Percentiles rank a stretch among this genome's conserved stretches.
These are phyloP conservation scores for Candida neerlandica DNA, from an alignment of 1,139 yeast genomes.

Conservation along the genomic window DNA sequence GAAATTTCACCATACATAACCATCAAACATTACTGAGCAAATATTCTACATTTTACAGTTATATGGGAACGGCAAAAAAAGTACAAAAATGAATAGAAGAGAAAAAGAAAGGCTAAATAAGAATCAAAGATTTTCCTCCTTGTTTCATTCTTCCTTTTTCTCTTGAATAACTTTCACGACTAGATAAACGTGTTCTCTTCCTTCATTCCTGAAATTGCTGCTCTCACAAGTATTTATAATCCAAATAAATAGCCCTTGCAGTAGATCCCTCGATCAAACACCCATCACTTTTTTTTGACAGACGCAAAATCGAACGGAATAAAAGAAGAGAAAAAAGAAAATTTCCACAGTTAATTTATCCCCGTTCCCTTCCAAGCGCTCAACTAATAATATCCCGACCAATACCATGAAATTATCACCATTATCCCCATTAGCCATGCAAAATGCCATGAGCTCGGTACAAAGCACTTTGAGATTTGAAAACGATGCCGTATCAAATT, in stretches of 20 bases:
- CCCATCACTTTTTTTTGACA: no score
- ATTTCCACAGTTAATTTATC: background rate
- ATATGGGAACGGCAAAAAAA: no score
- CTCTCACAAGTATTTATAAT: no score
- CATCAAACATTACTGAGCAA: no score
- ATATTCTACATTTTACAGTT: no score
- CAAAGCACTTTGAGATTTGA: slow-evolving; percentile 34
- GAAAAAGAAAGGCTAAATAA: no score
- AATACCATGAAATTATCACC: background rate
- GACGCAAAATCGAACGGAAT: background rate
- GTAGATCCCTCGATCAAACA: background rate
- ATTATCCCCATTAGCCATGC: slow-evolving; percentile 1
- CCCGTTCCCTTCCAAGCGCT: no score
- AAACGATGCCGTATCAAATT: slow-evolving; percentile 35
- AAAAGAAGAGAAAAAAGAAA: background rate
- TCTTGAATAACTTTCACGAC: background rate
- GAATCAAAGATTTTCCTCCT: no score
- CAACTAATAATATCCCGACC: background rate
- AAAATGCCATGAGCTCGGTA: slow-evolving; percentile 29
- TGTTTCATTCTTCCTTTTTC: background rate
- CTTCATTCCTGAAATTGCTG: no score
- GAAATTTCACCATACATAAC: no score
- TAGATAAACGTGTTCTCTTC: background rate
- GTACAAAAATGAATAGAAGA: no score
- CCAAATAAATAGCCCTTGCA: no score